Evolutionary conservation across 2,329 filamentous ascomycete species (phyloP).

Genomic region (Aspergillus persii): DNA sequence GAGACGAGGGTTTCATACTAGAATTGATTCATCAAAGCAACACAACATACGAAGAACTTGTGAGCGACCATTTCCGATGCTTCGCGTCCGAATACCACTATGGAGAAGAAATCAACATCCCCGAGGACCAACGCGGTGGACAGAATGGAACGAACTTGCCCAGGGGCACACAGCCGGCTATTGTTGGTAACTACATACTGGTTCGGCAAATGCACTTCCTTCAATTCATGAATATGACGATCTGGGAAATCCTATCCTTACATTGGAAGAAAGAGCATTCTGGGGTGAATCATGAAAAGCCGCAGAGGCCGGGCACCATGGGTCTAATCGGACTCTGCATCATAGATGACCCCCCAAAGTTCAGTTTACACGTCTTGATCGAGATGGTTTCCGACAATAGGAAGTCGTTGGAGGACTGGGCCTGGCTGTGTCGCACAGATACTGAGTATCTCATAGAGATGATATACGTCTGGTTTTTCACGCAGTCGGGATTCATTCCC

Average conservation of each 20-base stretch:
- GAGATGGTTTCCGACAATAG: not conserved
- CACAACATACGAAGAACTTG: not conserved
- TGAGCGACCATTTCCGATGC: not conserved
- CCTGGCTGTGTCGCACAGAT: not conserved
- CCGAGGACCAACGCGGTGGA: not conserved
- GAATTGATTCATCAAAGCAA: not conserved
- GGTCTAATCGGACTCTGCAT: not conserved
- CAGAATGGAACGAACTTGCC: not conserved
- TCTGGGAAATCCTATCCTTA: not conserved
- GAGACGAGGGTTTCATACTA: not conserved
- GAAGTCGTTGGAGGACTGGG: not conserved
- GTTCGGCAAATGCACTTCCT: not conserved
- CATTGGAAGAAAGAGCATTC: not conserved
- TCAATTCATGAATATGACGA: not conserved
- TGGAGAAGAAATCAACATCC: not conserved
- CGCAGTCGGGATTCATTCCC: conserved; percentile 27
- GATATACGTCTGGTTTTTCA: not conserved
- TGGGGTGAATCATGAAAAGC: not conserved
- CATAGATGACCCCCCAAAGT: not conserved
- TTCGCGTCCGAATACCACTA: not conserved
- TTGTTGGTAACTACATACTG: not conserved
- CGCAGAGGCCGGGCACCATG: not conserved
- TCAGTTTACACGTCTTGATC: not conserved
- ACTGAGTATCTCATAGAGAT: not conserved
- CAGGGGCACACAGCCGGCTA: not conserved